Conservation (phyloP, 1,139 yeast species). For the Candida sp. region DNA sequence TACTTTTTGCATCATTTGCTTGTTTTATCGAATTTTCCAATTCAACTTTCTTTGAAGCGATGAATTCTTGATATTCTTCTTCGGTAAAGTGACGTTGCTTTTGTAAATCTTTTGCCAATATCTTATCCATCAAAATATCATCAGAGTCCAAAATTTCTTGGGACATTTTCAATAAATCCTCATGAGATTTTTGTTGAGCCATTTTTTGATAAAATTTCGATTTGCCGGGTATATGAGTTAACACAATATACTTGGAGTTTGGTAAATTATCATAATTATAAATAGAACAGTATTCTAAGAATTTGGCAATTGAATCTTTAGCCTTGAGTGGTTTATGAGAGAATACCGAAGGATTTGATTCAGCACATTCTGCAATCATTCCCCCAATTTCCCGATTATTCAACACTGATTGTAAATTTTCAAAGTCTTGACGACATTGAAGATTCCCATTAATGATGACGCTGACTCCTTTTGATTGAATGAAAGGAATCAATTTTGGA, state of each 20-base stretch:
- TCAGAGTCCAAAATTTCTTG: conserved; percentile 25
- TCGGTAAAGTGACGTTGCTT: conserved; percentile 22
- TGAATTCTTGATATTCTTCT: conserved; percentile 15
- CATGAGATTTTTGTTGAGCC: conserved; percentile 53
- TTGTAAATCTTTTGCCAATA: conserved; percentile 32
- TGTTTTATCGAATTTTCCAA: not conserved
- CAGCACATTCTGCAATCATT: conserved; percentile 94
- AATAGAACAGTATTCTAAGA: conserved; percentile 47
- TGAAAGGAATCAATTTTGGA: conserved; percentile 56
- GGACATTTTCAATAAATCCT: conserved; percentile 41
- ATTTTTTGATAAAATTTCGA: conserved; percentile 56
- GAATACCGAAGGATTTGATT: conserved; percentile 80
- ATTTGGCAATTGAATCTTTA: conserved; percentile 39
- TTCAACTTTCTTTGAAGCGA: conserved; percentile 1
- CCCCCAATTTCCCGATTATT: conserved; percentile 64
- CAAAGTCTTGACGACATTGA: conserved; percentile 50
- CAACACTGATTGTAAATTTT: conserved; percentile 47
- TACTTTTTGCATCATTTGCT: not conserved
- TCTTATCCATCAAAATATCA: conserved; percentile 15
- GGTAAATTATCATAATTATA: conserved; percentile 58
- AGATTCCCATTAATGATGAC: conserved; percentile 83
- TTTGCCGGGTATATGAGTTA: conserved; percentile 80
- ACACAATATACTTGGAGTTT: conserved; percentile 77
- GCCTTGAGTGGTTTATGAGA: conserved; percentile 51
- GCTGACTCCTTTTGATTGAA: conserved; percentile 62